These are phyloP conservation scores for Millerago galiae DNA, from an alignment of 805 yeast species.

Conservation along the genomic window DNA sequence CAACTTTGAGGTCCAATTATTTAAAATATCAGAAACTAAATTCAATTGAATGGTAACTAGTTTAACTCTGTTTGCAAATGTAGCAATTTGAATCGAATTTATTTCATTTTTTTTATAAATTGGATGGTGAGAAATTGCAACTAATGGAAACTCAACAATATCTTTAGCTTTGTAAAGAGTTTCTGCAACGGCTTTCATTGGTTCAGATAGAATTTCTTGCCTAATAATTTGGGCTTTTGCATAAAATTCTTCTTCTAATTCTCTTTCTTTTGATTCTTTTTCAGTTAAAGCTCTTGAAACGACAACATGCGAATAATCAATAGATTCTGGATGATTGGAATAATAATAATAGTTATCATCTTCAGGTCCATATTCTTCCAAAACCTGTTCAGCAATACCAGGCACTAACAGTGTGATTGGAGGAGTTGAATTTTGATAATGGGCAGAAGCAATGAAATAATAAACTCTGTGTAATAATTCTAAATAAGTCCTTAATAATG, in stretches of 20 bases:
- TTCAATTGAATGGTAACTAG: slow-evolving; percentile 34
- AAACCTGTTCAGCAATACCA: slow-evolving; percentile 14
- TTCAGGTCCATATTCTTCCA: slow-evolving; percentile 11
- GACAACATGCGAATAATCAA: slow-evolving; percentile 24
- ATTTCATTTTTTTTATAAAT: neutral
- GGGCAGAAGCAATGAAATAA: slow-evolving; percentile 71
- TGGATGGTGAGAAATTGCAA: neutral
- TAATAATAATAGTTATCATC: neutral
- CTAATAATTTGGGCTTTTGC: slow-evolving; percentile 57
- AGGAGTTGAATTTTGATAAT: slow-evolving; percentile 48
- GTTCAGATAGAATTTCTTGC: slow-evolving; percentile 37
- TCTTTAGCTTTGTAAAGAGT: slow-evolving; percentile 5
- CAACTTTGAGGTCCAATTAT: slow-evolving; percentile 37
- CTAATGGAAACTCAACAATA: neutral
- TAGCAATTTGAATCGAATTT: slow-evolving; percentile 8
- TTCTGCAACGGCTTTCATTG: slow-evolving; percentile 19
- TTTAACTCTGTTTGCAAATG: slow-evolving; percentile 12
- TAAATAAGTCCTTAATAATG: slow-evolving; percentile 35
- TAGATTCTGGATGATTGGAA: neutral
- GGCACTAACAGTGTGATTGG: slow-evolving; percentile 23
- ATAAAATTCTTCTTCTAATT: slow-evolving; percentile 48
- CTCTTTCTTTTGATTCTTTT: slow-evolving; percentile 32
- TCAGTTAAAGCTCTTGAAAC: slow-evolving; percentile 17
- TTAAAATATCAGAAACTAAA: slow-evolving; percentile 43
- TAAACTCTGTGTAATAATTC: slow-evolving; percentile 69